Base-by-base conservation (phyloP, 1,284 basidiomycete genomes). In the Malassezia dermatis region DNA sequence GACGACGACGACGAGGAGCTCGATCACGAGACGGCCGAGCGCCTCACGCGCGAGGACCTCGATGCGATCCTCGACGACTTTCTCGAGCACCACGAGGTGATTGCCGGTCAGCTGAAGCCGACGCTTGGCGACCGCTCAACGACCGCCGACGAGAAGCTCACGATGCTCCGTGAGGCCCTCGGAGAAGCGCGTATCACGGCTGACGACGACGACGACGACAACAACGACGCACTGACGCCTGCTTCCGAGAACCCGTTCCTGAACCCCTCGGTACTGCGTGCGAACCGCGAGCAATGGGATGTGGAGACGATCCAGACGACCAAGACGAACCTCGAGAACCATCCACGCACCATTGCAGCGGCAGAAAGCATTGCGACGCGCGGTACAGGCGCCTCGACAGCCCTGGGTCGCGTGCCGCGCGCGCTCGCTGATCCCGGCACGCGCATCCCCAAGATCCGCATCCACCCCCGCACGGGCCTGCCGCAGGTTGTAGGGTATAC, bases 51-150 rank as follows among this genome's bases (percentile, higher is more conserved):
- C 83, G 85, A 86, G 62, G 93, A 96, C 76, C 93, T 96, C 73
- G 84, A 88, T 47, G 78, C 80, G 0, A 89, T 96, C 80, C 84
- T 98, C 80, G 84, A 93, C 75, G 89, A 95, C 67, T 98, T 98
- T 75, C 78, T 98, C 55, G 84, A 86, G 49, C 86, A 88, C 65
- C 95, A 88, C 70, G 93, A 98, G 73, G 78, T 88, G n/a, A 88
- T 89, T 21, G 86, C 89, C 27, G 76, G 78, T 49, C 88, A 88
- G 71, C 82, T 93, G 79, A 84, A 83, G 59, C 85, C 81, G 48
- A 49, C 57, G 5, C 61, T 73, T n/a, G 70, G 70, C 15, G 63
- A 53, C 12, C 57, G 51, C 17, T 61, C 60, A 10, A 60, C 69
- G 2, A 64, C 68, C 3, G 15, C 82, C 82, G 58, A 81, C 88